phyloP scores from a whole-genome alignment of 1,284 basidiomycete genomes.

The Tetrapyrgos nigripes region DNA sequence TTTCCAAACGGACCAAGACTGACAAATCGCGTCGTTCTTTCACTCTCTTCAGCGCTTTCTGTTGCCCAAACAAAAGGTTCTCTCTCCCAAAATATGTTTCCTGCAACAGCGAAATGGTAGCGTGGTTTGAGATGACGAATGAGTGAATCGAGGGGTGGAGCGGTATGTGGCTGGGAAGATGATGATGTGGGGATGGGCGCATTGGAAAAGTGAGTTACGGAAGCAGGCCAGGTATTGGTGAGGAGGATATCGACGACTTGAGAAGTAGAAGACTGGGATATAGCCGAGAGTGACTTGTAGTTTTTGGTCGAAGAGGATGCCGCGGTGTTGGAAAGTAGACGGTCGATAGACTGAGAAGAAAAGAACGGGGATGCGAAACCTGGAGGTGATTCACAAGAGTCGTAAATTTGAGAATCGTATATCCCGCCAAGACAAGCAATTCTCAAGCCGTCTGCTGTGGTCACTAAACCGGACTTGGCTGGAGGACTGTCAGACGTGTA shows the following conservation, averaged over 20 bases:
- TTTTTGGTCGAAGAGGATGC: conserved; percentile 52
- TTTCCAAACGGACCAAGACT: conserved; percentile 88
- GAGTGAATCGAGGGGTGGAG: conserved; percentile 71
- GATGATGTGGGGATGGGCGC: conserved; percentile 48
- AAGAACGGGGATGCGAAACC: conserved; percentile 78
- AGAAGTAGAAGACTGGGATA: conserved; percentile 61
- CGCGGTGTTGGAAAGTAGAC: conserved; percentile 72
- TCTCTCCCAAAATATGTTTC: conserved; percentile 87
- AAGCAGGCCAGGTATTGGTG: conserved; percentile 80
- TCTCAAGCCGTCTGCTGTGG: conserved; percentile 83
- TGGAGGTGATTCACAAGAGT: conserved; percentile 61
- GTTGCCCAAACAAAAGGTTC: conserved; percentile 84
- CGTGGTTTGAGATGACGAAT: conserved; percentile 71
- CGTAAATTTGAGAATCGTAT: conserved; percentile 70
- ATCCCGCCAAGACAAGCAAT: conserved; percentile 87
- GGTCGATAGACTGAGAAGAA: conserved; percentile 72
- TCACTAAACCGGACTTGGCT: conserved; percentile 88
- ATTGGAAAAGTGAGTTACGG: conserved; percentile 70
- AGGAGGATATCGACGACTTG: conserved; percentile 84
- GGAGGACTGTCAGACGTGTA: no score
- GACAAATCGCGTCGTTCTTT: conserved; percentile 79
- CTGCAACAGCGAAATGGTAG: conserved; percentile 77
- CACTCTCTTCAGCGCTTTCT: conserved; percentile 52
- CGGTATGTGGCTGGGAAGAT: conserved; percentile 34
- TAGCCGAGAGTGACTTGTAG: conserved; percentile 73